phyloP scores from a whole-genome alignment of 2,329 filamentous ascomycete genomes.

The Polychaeton citri region DNA sequence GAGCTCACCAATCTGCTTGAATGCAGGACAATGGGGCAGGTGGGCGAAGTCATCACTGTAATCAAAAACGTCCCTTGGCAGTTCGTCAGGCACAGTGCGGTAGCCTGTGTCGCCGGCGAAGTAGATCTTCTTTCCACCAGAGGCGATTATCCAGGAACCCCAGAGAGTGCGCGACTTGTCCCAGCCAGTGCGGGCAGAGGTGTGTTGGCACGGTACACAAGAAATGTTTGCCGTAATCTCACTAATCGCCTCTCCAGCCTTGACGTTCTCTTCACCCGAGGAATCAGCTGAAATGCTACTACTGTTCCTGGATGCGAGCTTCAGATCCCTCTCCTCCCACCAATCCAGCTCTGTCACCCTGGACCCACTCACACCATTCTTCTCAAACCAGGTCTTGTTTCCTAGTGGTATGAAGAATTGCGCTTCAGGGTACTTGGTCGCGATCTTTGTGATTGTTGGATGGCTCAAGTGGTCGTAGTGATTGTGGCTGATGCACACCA shows the following conservation, averaged over 20 bases:
- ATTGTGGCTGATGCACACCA: slow-evolving; percentile 69
- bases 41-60: slow-evolving; percentile 50
- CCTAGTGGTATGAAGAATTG: slow-evolving; percentile 84
- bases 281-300: not conserved
- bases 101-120: slow-evolving; percentile 87
- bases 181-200: slow-evolving; percentile 51
- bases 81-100: slow-evolving; percentile 51
- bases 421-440: slow-evolving; percentile 57
- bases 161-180: slow-evolving; percentile 71
- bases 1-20: slow-evolving; percentile 65
- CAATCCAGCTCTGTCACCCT: slow-evolving; percentile 86
- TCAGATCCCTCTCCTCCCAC: slow-evolving; percentile 79
- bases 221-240: slow-evolving; percentile 59
- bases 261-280: not conserved
- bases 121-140: slow-evolving; percentile 64
- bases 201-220: slow-evolving; percentile 77
- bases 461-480: slow-evolving; percentile 90
- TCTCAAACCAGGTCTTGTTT: slow-evolving; percentile 68
- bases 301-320: slow-evolving; percentile 33
- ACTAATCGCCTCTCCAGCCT: slow-evolving; percentile 2
- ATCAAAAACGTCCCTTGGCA: slow-evolving; percentile 54
- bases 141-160: slow-evolving; percentile 72
- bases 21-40: slow-evolving; percentile 66
- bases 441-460: slow-evolving; percentile 57
- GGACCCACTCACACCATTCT: slow-evolving; percentile 56